A percentile compares a stretch with the other conserved stretches of the same genome.
Conservation (phyloP, 768 basidiomycete species). For the Erythrobasidium yunnanense region DNA sequence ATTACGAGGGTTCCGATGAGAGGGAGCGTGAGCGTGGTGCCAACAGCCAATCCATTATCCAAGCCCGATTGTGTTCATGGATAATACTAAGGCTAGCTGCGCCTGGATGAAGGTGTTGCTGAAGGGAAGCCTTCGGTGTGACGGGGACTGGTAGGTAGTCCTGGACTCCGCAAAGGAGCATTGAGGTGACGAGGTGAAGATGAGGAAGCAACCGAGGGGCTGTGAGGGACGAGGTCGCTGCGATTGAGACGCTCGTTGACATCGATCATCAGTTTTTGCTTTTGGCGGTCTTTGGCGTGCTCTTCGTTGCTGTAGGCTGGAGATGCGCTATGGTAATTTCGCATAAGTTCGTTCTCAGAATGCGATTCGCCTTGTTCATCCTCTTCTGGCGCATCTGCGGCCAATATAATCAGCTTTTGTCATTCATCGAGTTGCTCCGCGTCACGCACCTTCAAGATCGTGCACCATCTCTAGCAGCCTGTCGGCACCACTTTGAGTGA, state of each 20-base stretch:
- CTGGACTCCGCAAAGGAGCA: not conserved
- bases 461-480: conserved; percentile 29
- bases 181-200: not conserved
- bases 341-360: not conserved
- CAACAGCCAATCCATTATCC: too few species aligned
- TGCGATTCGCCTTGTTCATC: not conserved
- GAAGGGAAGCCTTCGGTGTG: not conserved
- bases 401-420: not conserved
- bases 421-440: not conserved
- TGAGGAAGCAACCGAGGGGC: not conserved
- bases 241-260: not conserved
- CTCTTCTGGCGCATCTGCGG: not conserved
- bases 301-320: not conserved
- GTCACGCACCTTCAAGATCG: conserved; percentile 10
- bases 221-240: not conserved
- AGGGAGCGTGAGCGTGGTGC: too few species aligned
- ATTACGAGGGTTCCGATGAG: too few species aligned
- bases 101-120: too few species aligned
- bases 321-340: not conserved
- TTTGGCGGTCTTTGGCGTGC: not conserved
- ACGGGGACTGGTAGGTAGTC: conserved; percentile 6
- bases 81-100: too few species aligned
- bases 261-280: conserved; percentile 10
- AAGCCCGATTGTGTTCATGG: too few species aligned
- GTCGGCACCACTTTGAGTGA: conserved; percentile 33